These are phyloP conservation scores for Bombardia bombarda DNA, from an alignment of 495 filamentous ascomycete species.

Conservation along the genomic window DNA sequence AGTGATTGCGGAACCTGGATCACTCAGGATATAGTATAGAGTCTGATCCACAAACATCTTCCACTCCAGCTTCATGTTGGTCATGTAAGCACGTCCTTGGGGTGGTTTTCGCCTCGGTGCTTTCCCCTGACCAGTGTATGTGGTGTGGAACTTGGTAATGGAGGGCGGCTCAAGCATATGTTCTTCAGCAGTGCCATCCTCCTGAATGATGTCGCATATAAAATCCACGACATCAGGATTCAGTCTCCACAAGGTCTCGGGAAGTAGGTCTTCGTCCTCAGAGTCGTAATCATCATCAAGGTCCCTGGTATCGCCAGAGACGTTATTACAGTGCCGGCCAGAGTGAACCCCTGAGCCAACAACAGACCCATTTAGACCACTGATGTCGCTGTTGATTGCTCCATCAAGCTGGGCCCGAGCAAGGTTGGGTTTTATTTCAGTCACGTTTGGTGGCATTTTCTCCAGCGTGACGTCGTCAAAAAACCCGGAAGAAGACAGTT, in stretches of 20 bases:
- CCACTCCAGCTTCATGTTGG: slow-evolving; percentile 35
- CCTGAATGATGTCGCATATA: slow-evolving; percentile 44
- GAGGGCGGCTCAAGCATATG: slow-evolving; percentile 36
- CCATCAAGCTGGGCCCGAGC: slow-evolving; percentile 15
- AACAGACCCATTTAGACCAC: slow-evolving; percentile 10
- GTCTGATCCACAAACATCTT: slow-evolving; percentile 62
- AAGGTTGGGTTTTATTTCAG: slow-evolving; percentile 16
- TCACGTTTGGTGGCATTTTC: slow-evolving; percentile 25
- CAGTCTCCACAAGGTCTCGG: slow-evolving; percentile 34
- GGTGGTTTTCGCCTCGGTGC: slow-evolving; percentile 27
- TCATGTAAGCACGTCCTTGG: slow-evolving; percentile 8
- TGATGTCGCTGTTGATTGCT: slow-evolving; percentile 5
- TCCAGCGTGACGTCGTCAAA: slow-evolving; percentile 27
- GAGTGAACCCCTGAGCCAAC: slow-evolving; percentile 6
- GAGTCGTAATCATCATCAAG: slow-evolving; percentile 24
- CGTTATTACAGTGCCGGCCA: slow-evolving; percentile 10
- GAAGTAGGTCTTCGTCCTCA: slow-evolving; percentile 31
- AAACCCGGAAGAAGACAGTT: slow-evolving; percentile 26
- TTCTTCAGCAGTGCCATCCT: slow-evolving; percentile 39
- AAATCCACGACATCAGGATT: slow-evolving; percentile 42
- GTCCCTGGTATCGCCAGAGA: slow-evolving; percentile 7
- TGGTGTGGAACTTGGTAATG: slow-evolving; percentile 20
- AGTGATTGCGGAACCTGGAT: slow-evolving; percentile 50
- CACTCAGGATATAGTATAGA: slow-evolving; percentile 64
- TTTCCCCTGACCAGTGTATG: slow-evolving; percentile 19